These are phyloP conservation scores for Pichia rugopelliculosa DNA, from an alignment of 805 yeast genomes.

Conservation along the genomic window DNA sequence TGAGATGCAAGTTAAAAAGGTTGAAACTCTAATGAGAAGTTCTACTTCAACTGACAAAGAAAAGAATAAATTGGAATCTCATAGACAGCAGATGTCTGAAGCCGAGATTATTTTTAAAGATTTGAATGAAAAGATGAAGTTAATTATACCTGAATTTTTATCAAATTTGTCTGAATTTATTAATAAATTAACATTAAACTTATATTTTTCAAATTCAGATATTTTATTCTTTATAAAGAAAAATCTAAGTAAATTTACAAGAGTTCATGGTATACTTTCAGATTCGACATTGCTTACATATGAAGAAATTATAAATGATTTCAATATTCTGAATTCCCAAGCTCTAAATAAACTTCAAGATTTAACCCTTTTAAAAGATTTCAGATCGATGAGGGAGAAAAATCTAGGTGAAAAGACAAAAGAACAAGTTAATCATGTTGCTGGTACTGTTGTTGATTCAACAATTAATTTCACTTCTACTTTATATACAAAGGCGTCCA, in stretches of 20 bases:
- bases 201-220: slow-evolving; percentile 33
- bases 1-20: slow-evolving; percentile 31
- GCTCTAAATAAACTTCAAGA: slow-evolving; percentile 34
- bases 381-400: slow-evolving; percentile 32
- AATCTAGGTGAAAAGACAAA: slow-evolving; percentile 29
- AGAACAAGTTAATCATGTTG: slow-evolving; percentile 17
- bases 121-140: slow-evolving; percentile 33
- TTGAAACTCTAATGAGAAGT: slow-evolving; percentile 31
- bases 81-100: slow-evolving; percentile 28
- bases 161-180: slow-evolving; percentile 42
- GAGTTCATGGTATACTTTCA: slow-evolving; percentile 27
- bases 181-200: slow-evolving; percentile 32
- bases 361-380: slow-evolving; percentile 30
- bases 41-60: slow-evolving; percentile 31
- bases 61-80: slow-evolving; percentile 26
- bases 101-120: slow-evolving; percentile 28
- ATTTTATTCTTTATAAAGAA: slow-evolving; percentile 28
- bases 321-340: slow-evolving; percentile 31
- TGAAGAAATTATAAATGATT: slow-evolving; percentile 31
- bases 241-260: slow-evolving; percentile 23
- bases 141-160: slow-evolving; percentile 40
- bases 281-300: slow-evolving; percentile 16
- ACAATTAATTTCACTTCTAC: slow-evolving; percentile 26
- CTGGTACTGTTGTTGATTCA: slow-evolving; percentile 23
- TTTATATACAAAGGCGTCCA: slow-evolving; percentile 26